phyloP scores from a whole-genome alignment of 768 basidiomycete genomes.

The Russula abietina region DNA sequence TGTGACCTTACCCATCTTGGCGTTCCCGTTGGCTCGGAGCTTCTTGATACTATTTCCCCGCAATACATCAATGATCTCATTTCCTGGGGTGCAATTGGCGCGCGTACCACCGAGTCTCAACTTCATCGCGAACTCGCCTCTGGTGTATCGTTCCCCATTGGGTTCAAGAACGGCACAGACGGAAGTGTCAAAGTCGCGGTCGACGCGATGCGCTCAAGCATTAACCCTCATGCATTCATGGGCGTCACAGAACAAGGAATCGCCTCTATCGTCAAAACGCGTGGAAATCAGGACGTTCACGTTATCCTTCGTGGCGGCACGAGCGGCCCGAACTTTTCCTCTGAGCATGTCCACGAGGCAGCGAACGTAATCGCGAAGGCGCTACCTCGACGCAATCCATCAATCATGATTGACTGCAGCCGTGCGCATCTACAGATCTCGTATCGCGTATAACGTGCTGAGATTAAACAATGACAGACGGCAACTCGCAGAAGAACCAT shows the following conservation, averaged over 20 bases:
- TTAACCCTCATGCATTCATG: constrained; percentile 95
- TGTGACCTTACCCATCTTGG: constrained; percentile 87
- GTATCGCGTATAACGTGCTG: not conserved
- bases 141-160: constrained; percentile 95
- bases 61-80: constrained; percentile 80
- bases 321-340: constrained; percentile 82
- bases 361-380: constrained; percentile 60
- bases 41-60: constrained; percentile 80
- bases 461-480: constrained; percentile 47
- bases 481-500: constrained; percentile 95
- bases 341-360: constrained; percentile 64
- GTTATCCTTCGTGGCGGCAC: constrained; percentile 94
- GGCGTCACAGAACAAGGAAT: constrained; percentile 83
- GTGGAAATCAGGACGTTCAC: constrained; percentile 65
- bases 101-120: constrained; percentile 95
- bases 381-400: constrained; percentile 45
- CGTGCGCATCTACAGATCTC: constrained; percentile 12
- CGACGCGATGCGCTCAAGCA: constrained; percentile 91
- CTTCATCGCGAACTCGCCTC: constrained; percentile 95
- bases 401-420: constrained; percentile 83
- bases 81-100: constrained; percentile 95
- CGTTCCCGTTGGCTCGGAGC: constrained; percentile 89
- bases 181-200: constrained; percentile 86
- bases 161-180: constrained; percentile 99
- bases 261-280: constrained; percentile 91